These are phyloP conservation scores for Ramaria sp. DNA, from an alignment of 768 basidiomycete genomes.

Conservation along the genomic window DNA sequence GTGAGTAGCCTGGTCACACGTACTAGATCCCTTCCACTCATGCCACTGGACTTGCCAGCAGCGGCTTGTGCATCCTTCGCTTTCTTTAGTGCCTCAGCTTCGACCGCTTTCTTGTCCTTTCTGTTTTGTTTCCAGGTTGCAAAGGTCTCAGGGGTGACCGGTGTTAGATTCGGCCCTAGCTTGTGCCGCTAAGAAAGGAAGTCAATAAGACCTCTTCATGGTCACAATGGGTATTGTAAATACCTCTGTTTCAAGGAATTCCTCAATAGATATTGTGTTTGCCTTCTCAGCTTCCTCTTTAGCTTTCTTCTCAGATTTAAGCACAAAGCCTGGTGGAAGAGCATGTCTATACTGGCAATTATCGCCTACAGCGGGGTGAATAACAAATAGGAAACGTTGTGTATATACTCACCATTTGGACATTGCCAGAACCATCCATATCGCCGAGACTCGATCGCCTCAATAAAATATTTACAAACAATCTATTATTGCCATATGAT, in stretches of 20 bases:
- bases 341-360: constrained; percentile 92
- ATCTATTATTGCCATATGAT: constrained; percentile 40
- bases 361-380: constrained; percentile 25
- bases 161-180: constrained; percentile 80
- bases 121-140: constrained; percentile 92
- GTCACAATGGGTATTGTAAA: constrained; percentile 11
- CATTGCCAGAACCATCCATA: constrained; percentile 98
- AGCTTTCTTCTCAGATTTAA: constrained; percentile 90
- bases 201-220: not conserved
- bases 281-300: constrained; percentile 85
- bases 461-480: constrained; percentile 95
- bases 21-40: constrained; percentile 94
- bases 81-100: constrained; percentile 68
- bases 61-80: constrained; percentile 71
- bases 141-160: constrained; percentile 86
- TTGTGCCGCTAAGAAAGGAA: constrained; percentile 67
- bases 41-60: constrained; percentile 85
- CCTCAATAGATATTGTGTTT: constrained; percentile 83
- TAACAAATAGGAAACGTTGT: not conserved
- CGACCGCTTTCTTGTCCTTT: constrained; percentile 90
- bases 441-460: constrained; percentile 84
- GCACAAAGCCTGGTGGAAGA: constrained; percentile 88
- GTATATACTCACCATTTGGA: constrained; percentile 46
- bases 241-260: constrained; percentile 96
- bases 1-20: constrained; percentile 20